Evolutionary conservation across 352 stramenopile species (phyloP).

Genomic region (Phytophthora cryptogea): DNA sequence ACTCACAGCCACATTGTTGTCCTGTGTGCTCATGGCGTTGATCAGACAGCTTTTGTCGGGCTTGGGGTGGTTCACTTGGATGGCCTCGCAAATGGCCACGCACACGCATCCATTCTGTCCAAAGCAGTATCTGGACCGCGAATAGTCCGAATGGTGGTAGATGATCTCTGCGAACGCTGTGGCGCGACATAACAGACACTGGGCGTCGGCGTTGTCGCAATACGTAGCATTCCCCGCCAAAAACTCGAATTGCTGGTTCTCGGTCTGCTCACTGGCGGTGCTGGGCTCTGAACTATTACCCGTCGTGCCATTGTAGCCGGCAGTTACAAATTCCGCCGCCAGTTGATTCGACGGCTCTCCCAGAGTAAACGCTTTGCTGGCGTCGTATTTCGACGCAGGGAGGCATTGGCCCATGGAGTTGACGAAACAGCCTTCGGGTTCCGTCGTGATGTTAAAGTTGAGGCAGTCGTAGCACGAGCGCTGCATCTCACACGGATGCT

Average conservation of each 20-base stretch:
- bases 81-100: slow-evolving; percentile 47
- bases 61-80: slow-evolving; percentile 15
- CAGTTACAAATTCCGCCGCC: slow-evolving; percentile 29
- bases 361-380: slow-evolving; percentile 33
- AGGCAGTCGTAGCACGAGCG: slow-evolving; percentile 58
- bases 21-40: slow-evolving; percentile 39
- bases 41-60: slow-evolving; percentile 38
- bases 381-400: slow-evolving; percentile 12
- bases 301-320: slow-evolving; percentile 16
- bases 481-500: slow-evolving; percentile 42
- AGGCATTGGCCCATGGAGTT: slow-evolving; percentile 31
- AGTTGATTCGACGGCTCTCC: slow-evolving; percentile 32
- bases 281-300: slow-evolving; percentile 16
- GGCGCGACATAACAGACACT: slow-evolving; percentile 38
- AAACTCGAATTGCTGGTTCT: slow-evolving; percentile 39
- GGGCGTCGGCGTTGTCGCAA: slow-evolving; percentile 41
- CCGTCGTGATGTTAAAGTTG: slow-evolving; percentile 45
- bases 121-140: slow-evolving; percentile 39
- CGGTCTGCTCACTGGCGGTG: slow-evolving; percentile 3
- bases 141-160: slow-evolving; percentile 40
- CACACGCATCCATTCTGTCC: slow-evolving; percentile 49
- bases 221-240: slow-evolving; percentile 35
- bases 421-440: slow-evolving; percentile 45
- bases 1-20: slow-evolving; percentile 7
- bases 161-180: slow-evolving; percentile 48